Conservation (phyloP, 2,329 filamentous ascomycete genomes). For the Fusarium sp. region DNA sequence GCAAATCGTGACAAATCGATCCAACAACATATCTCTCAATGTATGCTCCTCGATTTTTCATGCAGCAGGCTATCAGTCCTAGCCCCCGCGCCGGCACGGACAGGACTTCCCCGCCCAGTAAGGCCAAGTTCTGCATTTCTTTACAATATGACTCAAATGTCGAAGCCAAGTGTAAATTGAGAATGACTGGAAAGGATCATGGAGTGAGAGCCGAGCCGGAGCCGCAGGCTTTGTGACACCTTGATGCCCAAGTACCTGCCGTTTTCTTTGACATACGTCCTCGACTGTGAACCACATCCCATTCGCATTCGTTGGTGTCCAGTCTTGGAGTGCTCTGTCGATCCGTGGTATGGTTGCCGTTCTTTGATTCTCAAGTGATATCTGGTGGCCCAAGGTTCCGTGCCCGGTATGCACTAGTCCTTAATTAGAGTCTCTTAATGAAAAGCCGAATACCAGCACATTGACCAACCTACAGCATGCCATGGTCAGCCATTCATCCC, state of each 20-base stretch:
- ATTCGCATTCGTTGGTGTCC: background rate
- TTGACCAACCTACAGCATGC: background rate
- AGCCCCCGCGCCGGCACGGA: conserved; percentile 30
- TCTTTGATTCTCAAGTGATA: conserved; percentile 18
- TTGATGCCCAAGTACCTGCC: conserved; percentile 2
- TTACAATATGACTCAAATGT: background rate
- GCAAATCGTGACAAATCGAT: background rate
- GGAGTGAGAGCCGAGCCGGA: conserved; percentile 30
- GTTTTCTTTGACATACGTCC: background rate
- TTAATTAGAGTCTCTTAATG: background rate
- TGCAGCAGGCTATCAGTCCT: conserved; percentile 11
- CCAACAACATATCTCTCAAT: background rate
- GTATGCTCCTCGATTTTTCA: conserved; percentile 9
- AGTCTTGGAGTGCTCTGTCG: background rate
- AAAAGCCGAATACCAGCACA: background rate
- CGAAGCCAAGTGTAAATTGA: background rate
- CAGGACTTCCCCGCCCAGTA: conserved; percentile 30
- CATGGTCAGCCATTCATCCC: background rate
- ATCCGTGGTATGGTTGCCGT: conserved; percentile 3
- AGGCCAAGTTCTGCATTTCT: conserved; percentile 13
- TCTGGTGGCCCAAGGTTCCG: background rate
- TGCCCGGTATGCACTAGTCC: conserved; percentile 5
- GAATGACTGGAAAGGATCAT: background rate
- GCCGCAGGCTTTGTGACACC: conserved; percentile 23
- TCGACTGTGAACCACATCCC: background rate